phyloP scores from a whole-genome alignment of 305 asterid genomes.

The Euphrasia arctica region DNA sequence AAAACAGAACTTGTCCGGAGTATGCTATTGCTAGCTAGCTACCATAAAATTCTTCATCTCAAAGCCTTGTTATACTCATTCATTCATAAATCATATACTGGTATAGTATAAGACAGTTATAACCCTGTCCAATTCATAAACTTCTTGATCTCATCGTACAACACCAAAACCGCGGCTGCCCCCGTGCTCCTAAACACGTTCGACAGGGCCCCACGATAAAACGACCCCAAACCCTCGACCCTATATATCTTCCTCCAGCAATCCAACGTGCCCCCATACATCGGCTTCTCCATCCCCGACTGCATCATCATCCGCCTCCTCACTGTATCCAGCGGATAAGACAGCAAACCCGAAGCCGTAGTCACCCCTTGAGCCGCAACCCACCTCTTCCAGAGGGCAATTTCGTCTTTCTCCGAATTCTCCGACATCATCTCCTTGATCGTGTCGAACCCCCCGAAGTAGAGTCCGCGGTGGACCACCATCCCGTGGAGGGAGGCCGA shows the following conservation, averaged over 20 bases:
- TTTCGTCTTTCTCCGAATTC: slow-evolving; percentile 34
- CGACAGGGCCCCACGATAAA: slow-evolving; percentile 92
- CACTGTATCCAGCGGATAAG: slow-evolving; percentile 92
- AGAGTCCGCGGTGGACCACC: slow-evolving; percentile 83
- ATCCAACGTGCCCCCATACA: slow-evolving; percentile 65
- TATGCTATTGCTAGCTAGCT: not conserved
- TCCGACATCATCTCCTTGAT: slow-evolving; percentile 62
- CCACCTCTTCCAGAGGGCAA: slow-evolving; percentile 90
- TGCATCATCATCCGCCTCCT: slow-evolving; percentile 99
- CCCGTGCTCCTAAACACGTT: slow-evolving; percentile 93
- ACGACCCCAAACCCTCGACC: slow-evolving; percentile 73
- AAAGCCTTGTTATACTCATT: not conserved
- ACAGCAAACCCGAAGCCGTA: slow-evolving; percentile 78
- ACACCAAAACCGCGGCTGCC: slow-evolving; percentile 88
- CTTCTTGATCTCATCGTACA: slow-evolving; percentile 89
- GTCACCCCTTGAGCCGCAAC: slow-evolving; percentile 89
- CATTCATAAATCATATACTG: not conserved
- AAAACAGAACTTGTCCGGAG: too few species aligned
- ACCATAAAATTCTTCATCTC: not conserved
- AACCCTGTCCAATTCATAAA: slow-evolving; percentile 89
- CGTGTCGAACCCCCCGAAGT: slow-evolving; percentile 89
- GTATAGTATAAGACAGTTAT: slow-evolving; percentile 27
- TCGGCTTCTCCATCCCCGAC: slow-evolving; percentile 65
- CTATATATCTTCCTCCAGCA: slow-evolving; percentile 79
- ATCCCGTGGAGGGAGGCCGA: slow-evolving; percentile 94